Percentiles rank a stretch among this genome's conserved stretches.
Conservation (phyloP, 2,329 filamentous ascomycete genomes). For the Aspergillus sp. region DNA sequence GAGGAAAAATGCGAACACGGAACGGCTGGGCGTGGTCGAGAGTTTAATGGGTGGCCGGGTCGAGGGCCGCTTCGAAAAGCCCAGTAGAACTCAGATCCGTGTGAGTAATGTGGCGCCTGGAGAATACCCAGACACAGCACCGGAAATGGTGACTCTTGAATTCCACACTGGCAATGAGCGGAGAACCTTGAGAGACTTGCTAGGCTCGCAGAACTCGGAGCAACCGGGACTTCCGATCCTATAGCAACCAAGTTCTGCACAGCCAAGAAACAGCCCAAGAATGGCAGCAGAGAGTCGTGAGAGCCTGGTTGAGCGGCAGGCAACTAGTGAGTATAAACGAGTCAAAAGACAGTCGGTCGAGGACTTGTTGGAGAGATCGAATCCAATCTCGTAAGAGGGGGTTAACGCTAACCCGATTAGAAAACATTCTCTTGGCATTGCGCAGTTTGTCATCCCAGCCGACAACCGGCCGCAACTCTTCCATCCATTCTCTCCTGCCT, state of each 20-base stretch:
- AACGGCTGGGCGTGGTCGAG: constrained; percentile 15
- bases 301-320: constrained; percentile 3
- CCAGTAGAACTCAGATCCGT: not conserved
- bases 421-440: constrained; percentile 26
- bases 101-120: not conserved
- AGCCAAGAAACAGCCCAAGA: constrained; percentile 12
- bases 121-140: not conserved
- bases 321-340: constrained; percentile 12
- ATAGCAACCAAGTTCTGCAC: constrained; percentile 27
- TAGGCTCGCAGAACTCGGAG: constrained; percentile 32
- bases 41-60: constrained; percentile 18
- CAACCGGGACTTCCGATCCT: constrained; percentile 22
- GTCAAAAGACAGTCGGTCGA: constrained; percentile 18
- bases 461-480: not conserved
- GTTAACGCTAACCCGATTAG: constrained; percentile 23
- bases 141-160: constrained; percentile 8
- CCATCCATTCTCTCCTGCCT: not conserved
- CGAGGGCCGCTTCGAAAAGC: constrained; percentile 10
- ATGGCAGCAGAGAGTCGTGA: not conserved
- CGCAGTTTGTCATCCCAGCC: constrained; percentile 5
- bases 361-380: constrained; percentile 29
- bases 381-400: constrained; percentile 27
- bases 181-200: constrained; percentile 26
- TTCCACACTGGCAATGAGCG: constrained; percentile 18
- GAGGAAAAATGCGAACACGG: constrained; percentile 32